Evolutionary conservation across 768 basidiomycete genomes (phyloP), one percentile per base, ranked within the genome.

Genomic region (Dioszegia aurantiaca): DNA sequence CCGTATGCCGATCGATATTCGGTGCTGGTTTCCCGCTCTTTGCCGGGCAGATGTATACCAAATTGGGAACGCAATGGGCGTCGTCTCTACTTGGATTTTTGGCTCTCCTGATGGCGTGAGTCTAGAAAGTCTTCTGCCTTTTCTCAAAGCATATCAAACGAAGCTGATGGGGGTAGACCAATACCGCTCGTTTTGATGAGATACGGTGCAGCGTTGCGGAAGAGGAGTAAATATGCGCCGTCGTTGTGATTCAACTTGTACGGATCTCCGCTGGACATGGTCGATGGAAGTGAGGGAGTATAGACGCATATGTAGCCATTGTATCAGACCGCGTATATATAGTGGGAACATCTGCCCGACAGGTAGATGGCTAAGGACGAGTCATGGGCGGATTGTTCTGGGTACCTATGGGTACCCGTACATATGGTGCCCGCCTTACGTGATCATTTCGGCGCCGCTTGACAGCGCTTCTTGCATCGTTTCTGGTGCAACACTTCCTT

Each of bases 1-100:
- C 76, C 24, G 72, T 77, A 54, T 52, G 61, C 12, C 69, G 76
- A 62, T 73, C 71, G 1, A 16, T 65, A 3, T 74, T 74, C 43
- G 76, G 76, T 44, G 72, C 72, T 19, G 74, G 52, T 12, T 72
- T 73, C 63, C 74, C 78, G 9, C 64, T 77, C 16, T 78, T 77
- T 60, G 76, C 74, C 0, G 63, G 58, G 11, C 75, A 77, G 59
- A 78, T 80, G 78, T 79, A 77, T 67, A 60, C 69, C 4, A 66
- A 69, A 43, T 61, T 80, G 21, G 75, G 74, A 36, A 60, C 76
- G 21, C 68, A 77, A 62, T 79, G 76, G 72, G 79, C 79, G 10
- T 74, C 75, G 0, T 74, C 76, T 11, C 57, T 79, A 1, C 63
- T 80, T 19, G 79, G 74, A 19, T 70, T 74, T 59, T 46, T 78